These are phyloP conservation scores for Mycena citricolor DNA, from an alignment of 1,284 basidiomycete species.

Conservation along the genomic window DNA sequence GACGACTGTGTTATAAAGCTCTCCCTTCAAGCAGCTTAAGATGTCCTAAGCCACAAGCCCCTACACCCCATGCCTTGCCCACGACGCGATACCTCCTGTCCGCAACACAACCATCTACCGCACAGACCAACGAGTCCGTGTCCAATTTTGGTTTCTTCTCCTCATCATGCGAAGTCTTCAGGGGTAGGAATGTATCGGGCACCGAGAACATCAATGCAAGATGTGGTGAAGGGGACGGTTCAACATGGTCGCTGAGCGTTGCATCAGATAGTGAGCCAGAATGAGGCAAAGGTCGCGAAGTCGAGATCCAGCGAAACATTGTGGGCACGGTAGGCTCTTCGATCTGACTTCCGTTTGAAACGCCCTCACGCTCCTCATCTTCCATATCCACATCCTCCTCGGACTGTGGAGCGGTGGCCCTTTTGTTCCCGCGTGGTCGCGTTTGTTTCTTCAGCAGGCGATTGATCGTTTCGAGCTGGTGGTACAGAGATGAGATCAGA, in stretches of 20 bases:
- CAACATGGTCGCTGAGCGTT: too few species aligned
- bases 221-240: too few species aligned
- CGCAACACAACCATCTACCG: slow-evolving; percentile 13
- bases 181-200: slow-evolving; percentile 12
- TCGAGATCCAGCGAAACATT: slow-evolving; percentile 24
- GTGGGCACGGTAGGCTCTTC: background rate
- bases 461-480: slow-evolving; percentile 23
- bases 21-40: slow-evolving; percentile 19
- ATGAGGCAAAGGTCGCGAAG: background rate
- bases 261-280: too few species aligned
- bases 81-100: slow-evolving; percentile 19
- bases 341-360: too few species aligned
- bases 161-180: too few species aligned
- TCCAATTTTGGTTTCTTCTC: background rate
- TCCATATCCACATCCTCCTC: too few species aligned
- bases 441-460: slow-evolving; percentile 23
- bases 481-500: background rate
- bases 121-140: slow-evolving; percentile 8
- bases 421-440: slow-evolving; percentile 12
- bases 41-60: slow-evolving; percentile 21
- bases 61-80: slow-evolving; percentile 21
- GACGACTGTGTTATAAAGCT: too few species aligned
- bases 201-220: slow-evolving; percentile 20
- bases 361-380: too few species aligned
- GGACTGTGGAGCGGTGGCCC: background rate